Percentiles rank a stretch among this genome's conserved stretches.
Evolutionary conservation across 805 yeast species (phyloP).

Genomic region (Candida hungchunana): DNA sequence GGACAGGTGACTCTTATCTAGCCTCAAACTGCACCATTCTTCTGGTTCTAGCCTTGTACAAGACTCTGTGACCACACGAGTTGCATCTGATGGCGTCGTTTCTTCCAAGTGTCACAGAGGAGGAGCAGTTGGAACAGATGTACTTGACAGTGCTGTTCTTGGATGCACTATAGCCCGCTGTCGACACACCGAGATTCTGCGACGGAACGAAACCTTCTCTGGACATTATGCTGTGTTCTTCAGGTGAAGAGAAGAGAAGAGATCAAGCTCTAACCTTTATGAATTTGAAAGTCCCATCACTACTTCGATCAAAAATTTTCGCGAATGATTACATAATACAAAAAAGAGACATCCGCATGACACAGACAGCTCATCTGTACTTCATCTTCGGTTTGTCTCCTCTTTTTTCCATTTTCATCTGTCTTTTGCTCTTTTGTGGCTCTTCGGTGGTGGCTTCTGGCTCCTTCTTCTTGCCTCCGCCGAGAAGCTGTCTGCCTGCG

Average conservation of each 20-base stretch:
- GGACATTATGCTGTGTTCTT: slow-evolving; percentile 29
- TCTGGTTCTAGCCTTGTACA: slow-evolving; percentile 95
- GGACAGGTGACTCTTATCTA: slow-evolving; percentile 34
- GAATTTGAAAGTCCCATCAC: too few species aligned
- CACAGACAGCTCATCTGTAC: slow-evolving; percentile 27
- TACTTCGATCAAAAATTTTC: too few species aligned
- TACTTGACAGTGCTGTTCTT: slow-evolving; percentile 84
- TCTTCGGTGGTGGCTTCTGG: slow-evolving; percentile 4
- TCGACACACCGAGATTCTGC: slow-evolving; percentile 78
- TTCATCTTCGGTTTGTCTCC: slow-evolving; percentile 34
- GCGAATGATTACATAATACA: too few species aligned
- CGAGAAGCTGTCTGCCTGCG: slow-evolving; percentile 25
- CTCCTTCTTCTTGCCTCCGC: slow-evolving; percentile 13
- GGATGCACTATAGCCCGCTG: slow-evolving; percentile 66
- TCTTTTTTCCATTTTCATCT: slow-evolving; percentile 35
- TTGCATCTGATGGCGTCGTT: slow-evolving; percentile 97
- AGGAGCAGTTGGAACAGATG: slow-evolving; percentile 95
- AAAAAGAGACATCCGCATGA: too few species aligned
- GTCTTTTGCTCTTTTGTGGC: slow-evolving; percentile 36
- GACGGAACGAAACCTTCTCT: slow-evolving; percentile 91
- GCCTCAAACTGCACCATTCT: slow-evolving; percentile 93
- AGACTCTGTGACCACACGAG: slow-evolving; percentile 97
- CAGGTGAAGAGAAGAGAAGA: neutral
- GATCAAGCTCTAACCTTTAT: neutral
- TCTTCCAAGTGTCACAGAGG: slow-evolving; percentile 79